Conservation (phyloP, 345 rosid species). For the Bruguiera sexangula region DNA sequence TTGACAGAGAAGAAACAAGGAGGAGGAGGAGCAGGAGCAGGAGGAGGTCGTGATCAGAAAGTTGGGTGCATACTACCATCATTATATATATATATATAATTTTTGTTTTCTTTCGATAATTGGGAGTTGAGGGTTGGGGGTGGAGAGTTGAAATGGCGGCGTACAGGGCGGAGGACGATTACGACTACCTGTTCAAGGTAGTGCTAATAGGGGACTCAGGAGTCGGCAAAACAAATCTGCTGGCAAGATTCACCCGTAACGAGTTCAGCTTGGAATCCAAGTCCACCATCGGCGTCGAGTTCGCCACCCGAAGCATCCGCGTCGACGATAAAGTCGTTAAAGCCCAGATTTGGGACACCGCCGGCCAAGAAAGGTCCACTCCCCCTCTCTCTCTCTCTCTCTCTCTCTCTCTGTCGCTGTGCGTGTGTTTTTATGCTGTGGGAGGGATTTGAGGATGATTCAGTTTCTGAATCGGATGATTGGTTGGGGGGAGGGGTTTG, state of each 20-base stretch:
- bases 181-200: slow-evolving; percentile 76
- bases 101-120: too few species aligned
- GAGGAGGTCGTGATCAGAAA: too few species aligned
- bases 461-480: too few species aligned
- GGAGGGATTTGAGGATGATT: too few species aligned
- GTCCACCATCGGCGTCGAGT: slow-evolving; percentile 82
- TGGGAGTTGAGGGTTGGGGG: too few species aligned
- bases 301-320: slow-evolving; percentile 73
- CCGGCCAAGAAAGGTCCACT: slow-evolving; percentile 69
- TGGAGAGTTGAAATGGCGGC: slow-evolving; percentile 38
- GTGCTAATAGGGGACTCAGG: slow-evolving; percentile 80
- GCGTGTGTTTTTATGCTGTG: too few species aligned
- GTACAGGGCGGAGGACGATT: slow-evolving; percentile 78
- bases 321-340: slow-evolving; percentile 76
- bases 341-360: slow-evolving; percentile 93
- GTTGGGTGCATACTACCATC: too few species aligned
- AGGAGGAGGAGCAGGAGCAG: too few species aligned
- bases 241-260: slow-evolving; percentile 68
- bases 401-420: neutral
- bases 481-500: neutral
- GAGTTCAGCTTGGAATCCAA: slow-evolving; percentile 85
- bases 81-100: too few species aligned
- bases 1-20: too few species aligned
- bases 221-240: slow-evolving; percentile 74
- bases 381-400: neutral